A percentile compares a stretch with the other conserved stretches of the same genome.
phyloP scores from a whole-genome alignment of 2,329 filamentous ascomycete genomes.

The Alternaria alternata region DNA sequence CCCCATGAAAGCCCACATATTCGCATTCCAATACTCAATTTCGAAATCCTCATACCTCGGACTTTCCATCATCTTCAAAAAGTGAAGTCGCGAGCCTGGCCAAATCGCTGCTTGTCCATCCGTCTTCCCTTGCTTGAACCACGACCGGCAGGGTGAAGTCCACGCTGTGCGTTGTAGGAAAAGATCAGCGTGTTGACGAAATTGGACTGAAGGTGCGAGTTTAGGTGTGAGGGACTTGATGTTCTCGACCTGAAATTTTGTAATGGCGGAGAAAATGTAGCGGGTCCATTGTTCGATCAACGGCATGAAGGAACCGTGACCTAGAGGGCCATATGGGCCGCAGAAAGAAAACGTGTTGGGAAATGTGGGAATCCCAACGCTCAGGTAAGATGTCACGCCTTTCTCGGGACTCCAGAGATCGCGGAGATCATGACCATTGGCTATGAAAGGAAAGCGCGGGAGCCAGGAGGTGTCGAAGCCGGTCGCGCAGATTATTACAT shows the following conservation, averaged over 20 bases:
- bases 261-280: constrained; percentile 34
- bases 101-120: constrained; percentile 35
- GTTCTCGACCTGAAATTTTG: constrained; percentile 34
- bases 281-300: constrained; percentile 36
- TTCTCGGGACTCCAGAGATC: constrained; percentile 47
- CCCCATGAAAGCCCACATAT: constrained; percentile 36
- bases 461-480: constrained; percentile 51
- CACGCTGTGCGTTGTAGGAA: constrained; percentile 36
- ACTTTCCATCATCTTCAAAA: constrained; percentile 31
- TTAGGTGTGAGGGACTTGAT: constrained; percentile 34
- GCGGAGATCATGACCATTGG: constrained; percentile 41
- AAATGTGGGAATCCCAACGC: constrained; percentile 52
- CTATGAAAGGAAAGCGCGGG: constrained; percentile 37
- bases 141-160: constrained; percentile 33
- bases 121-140: constrained; percentile 35
- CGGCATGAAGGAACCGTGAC: constrained; percentile 35
- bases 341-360: constrained; percentile 57
- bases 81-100: constrained; percentile 34
- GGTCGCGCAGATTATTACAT: constrained; percentile 54
- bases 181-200: constrained; percentile 33
- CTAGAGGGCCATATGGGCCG: constrained; percentile 42
- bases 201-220: constrained; percentile 16
- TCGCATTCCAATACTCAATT: constrained; percentile 26
- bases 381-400: constrained; percentile 53
- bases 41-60: constrained; percentile 36